These are phyloP conservation scores for Pichia inconspicua DNA, from an alignment of 1,139 yeast genomes.

Conservation along the genomic window DNA sequence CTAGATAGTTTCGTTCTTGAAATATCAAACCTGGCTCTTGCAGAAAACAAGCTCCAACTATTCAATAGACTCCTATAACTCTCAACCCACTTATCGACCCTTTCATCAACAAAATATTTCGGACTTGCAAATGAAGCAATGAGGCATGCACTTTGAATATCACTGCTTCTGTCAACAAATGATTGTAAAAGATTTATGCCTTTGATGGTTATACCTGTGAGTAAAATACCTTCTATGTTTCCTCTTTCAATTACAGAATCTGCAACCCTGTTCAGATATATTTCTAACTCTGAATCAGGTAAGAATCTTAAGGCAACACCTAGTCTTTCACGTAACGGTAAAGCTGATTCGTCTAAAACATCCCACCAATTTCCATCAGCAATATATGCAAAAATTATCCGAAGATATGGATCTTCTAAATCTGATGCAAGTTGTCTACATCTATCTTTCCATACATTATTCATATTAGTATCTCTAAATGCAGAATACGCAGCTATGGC, in stretches of 20 bases:
- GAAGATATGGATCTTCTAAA: conserved; percentile 76
- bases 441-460: conserved; percentile 89
- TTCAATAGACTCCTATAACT: conserved; percentile 69
- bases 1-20: conserved; percentile 59
- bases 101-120: conserved; percentile 60
- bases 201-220: conserved; percentile 74
- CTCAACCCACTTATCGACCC: conserved; percentile 73
- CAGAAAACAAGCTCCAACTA: conserved; percentile 74
- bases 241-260: conserved; percentile 69
- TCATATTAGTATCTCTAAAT: conserved; percentile 39
- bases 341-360: conserved; percentile 80
- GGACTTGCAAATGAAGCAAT: conserved; percentile 79
- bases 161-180: conserved; percentile 83
- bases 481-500: conserved; percentile 92
- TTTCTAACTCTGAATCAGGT: conserved; percentile 65
- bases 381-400: conserved; percentile 89
- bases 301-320: conserved; percentile 86
- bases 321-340: conserved; percentile 79
- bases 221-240: conserved; percentile 80
- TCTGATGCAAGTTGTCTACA: conserved; percentile 84
- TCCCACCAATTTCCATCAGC: conserved; percentile 98
- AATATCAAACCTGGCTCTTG: conserved; percentile 81
- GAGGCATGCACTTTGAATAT: conserved; percentile 86
- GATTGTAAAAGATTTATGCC: conserved; percentile 79
- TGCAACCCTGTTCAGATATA: conserved; percentile 62